A percentile compares a stretch with the other conserved stretches of the same genome.
These are phyloP conservation scores for Nemania abortiva DNA, from an alignment of 2,329 filamentous ascomycete species.

Conservation along the genomic window DNA sequence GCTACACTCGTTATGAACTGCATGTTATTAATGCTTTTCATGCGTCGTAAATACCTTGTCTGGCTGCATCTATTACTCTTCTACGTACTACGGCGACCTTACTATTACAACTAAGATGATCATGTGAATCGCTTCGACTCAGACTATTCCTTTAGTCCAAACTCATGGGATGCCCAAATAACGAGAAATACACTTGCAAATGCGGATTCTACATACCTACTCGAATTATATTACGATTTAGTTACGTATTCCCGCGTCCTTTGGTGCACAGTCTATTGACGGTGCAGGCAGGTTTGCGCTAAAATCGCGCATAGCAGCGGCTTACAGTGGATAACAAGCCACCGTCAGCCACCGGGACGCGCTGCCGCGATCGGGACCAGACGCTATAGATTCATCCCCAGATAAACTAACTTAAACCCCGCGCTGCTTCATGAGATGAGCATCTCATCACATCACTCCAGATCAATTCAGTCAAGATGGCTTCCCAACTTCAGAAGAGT, in stretches of 20 bases:
- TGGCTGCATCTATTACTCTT: too few relatives aligned
- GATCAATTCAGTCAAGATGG: constrained; percentile 40
- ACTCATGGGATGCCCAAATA: too few relatives aligned
- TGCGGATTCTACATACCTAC: too few relatives aligned
- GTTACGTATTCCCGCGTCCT: neutral
- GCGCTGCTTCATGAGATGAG: constrained; percentile 8
- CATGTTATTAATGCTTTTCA: too few relatives aligned
- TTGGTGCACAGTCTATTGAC: neutral
- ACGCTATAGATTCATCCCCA: constrained; percentile 2
- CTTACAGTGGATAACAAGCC: constrained; percentile 11
- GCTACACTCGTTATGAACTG: too few relatives aligned
- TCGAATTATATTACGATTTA: too few relatives aligned
- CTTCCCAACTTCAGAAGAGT: constrained; percentile 47
- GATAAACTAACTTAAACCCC: constrained; percentile 25
- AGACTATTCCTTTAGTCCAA: too few relatives aligned
- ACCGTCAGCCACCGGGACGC: constrained; percentile 11
- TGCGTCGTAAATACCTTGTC: too few relatives aligned
- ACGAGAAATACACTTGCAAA: too few relatives aligned
- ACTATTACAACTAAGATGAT: too few relatives aligned
- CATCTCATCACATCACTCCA: constrained; percentile 12
- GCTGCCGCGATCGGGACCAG: constrained; percentile 20
- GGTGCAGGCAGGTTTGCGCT: neutral
- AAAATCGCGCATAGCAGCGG: constrained; percentile 22
- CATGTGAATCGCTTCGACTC: too few relatives aligned
- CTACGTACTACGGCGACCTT: too few relatives aligned